phyloP scores from a whole-genome alignment of 257 asterid species.

The Capsicum baccatum region DNA sequence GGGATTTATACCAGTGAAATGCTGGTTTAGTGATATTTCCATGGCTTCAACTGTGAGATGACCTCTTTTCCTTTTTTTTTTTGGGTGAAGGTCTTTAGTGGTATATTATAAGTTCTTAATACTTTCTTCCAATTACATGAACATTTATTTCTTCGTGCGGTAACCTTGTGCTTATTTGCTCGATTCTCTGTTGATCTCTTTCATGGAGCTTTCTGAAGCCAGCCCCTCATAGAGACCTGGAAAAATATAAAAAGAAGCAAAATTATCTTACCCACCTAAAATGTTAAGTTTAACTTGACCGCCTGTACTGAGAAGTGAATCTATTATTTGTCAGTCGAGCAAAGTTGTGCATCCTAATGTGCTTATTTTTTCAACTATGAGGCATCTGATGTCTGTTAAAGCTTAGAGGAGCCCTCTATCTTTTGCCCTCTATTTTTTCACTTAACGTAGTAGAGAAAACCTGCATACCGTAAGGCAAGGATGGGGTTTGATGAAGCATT shows the following conservation, averaged over 20 bases:
- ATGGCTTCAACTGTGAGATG: constrained; percentile 2
- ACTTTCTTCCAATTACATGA: constrained; percentile 13
- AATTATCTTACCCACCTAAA: not conserved
- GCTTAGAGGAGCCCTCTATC: not conserved
- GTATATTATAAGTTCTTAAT: not conserved
- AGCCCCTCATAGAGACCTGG: not conserved
- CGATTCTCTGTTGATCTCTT: not conserved
- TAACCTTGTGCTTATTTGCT: constrained; percentile 16
- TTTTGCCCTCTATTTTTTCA: not conserved
- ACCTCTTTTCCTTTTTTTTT: not conserved
- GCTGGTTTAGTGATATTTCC: constrained; percentile 7
- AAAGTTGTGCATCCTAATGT: constrained; percentile 4
- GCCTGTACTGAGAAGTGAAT: constrained; percentile 17
- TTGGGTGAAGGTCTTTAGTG: not conserved
- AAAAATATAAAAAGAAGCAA: not conserved
- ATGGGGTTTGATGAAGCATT: not conserved
- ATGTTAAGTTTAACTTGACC: not conserved
- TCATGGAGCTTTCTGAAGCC: constrained; percentile 14
- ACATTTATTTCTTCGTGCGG: not conserved
- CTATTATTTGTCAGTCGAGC: not conserved
- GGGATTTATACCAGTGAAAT: constrained; percentile 4
- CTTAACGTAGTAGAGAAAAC: not conserved
- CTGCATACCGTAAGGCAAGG: not conserved
- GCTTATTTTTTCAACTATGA: constrained; percentile 8
- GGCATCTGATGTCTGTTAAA: constrained; percentile 19